A percentile compares a stretch with the other conserved stretches of the same genome.
Conservation (phyloP, 1,139 yeast species). For the Blastobotrys ciferrii region DNA sequence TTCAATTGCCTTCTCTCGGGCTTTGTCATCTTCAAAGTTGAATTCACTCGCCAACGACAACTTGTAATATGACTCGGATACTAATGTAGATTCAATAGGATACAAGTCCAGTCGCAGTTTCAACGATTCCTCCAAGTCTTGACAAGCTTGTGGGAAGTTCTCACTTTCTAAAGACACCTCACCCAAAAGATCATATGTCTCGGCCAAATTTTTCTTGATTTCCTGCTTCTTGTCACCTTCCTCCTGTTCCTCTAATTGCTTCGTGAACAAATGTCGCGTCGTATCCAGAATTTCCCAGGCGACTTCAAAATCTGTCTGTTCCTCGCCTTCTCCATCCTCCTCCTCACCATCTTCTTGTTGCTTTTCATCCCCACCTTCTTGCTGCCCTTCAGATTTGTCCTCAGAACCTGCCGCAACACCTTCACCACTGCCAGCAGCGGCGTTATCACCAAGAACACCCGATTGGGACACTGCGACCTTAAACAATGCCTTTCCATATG, state of each 20-base stretch:
- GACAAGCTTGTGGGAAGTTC: slow-evolving; percentile 72
- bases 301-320: slow-evolving; percentile 72
- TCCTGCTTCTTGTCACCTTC: slow-evolving; percentile 36
- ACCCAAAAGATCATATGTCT: slow-evolving; percentile 76
- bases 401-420: slow-evolving; percentile 59
- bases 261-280: slow-evolving; percentile 63
- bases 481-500: slow-evolving; percentile 80
- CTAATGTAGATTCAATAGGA: slow-evolving; percentile 51
- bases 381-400: slow-evolving; percentile 50
- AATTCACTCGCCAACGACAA: slow-evolving; percentile 78
- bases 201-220: slow-evolving; percentile 58
- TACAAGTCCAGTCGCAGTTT: slow-evolving; percentile 56
- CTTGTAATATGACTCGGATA: slow-evolving; percentile 82
- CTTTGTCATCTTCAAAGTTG: slow-evolving; percentile 51
- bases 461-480: slow-evolving; percentile 72
- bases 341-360: slow-evolving; percentile 39
- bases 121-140: slow-evolving; percentile 60
- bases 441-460: slow-evolving; percentile 71
- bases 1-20: slow-evolving; percentile 51
- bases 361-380: slow-evolving; percentile 34
- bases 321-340: slow-evolving; percentile 41
- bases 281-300: slow-evolving; percentile 88
- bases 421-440: slow-evolving; percentile 3
- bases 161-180: slow-evolving; percentile 85
- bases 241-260: slow-evolving; percentile 36